Base-by-base conservation (phyloP, 2,329 filamentous ascomycete species). In the Aspergillus cejpii region DNA sequence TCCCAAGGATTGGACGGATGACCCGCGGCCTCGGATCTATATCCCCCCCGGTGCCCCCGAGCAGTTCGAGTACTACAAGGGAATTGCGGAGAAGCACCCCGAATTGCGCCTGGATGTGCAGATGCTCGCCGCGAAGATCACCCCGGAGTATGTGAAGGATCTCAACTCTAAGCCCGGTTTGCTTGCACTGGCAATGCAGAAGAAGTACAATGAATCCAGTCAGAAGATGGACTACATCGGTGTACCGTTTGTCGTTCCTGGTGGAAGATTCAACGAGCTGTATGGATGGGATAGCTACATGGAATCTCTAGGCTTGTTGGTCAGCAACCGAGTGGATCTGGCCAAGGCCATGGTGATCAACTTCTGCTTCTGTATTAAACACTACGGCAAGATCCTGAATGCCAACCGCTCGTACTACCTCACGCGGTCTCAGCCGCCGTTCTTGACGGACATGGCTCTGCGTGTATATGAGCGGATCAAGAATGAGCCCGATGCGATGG, bases 251-350 rank as follows among this genome's bases (percentile, higher is more conserved):
- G 89, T 97, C n/a, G 92, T 98, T 2, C 92, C 92, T 0, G 92
- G 92, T 48, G 92, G 92, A 19, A 81, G 92, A 23, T 98, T 98
- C 81, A 98, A 98, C 68, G 92, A 98, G 67, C 71, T 98, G 17
- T 98, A 98, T 64, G 91, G 91, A 37, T 98, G 92, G 92, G 92
- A 98, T 69, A 96, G 89, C 65, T 98, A 97, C 73, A 97, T 98
- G 89, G 87, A 91, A 65, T 92, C 91, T 4, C 75, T 97, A 2
- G 92, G 92, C 14, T 76, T 98, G 47, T 74, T 97, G 47, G 80
- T 88, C 56, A 88, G 91, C 61, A 86, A 92, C 62, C 83, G 87
- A 47, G 81, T 88, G 17, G 82, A 96, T 59, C 73, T 97, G 44
- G 89, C 89, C 55, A 95, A 96, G 72, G 79, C 84, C 39, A 97